A percentile compares a stretch with the other conserved stretches of the same genome.
Evolutionary conservation across 139 green algal species (phyloP).

Genomic region (Zygnema circumcarinatum): DNA sequence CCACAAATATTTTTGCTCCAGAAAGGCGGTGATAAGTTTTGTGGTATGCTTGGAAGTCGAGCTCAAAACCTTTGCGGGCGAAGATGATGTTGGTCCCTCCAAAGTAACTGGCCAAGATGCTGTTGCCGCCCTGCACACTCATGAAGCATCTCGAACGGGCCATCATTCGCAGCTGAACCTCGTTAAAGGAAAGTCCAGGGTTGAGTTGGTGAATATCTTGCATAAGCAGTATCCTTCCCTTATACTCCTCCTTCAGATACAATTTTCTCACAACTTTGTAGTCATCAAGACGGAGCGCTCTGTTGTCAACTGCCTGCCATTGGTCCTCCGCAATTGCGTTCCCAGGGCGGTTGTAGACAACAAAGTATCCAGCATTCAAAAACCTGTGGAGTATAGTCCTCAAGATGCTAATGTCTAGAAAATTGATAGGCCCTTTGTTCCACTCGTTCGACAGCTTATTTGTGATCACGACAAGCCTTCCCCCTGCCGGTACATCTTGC

Average conservation of each 20-base stretch:
- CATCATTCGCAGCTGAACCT: slow-evolving; percentile 43
- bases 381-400: neutral
- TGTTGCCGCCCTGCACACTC: slow-evolving; percentile 34
- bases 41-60: neutral
- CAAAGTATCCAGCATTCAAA: slow-evolving; percentile 20
- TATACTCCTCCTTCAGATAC: slow-evolving; percentile 15
- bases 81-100: slow-evolving; percentile 44
- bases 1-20: slow-evolving; percentile 29
- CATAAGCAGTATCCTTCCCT: slow-evolving; percentile 12
- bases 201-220: slow-evolving; percentile 15
- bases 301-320: neutral
- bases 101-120: slow-evolving; percentile 31
- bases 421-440: slow-evolving; percentile 20
- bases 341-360: slow-evolving; percentile 45
- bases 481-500: slow-evolving; percentile 2
- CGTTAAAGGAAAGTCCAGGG: slow-evolving; percentile 30
- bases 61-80: slow-evolving; percentile 3
- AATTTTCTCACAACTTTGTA: neutral
- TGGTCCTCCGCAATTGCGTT: neutral
- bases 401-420: neutral
- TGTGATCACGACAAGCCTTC: slow-evolving; percentile 20
- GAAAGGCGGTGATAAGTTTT: slow-evolving; percentile 4
- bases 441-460: slow-evolving; percentile 47
- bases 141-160: slow-evolving; percentile 21
- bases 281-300: neutral